These are phyloP conservation scores for Suhomyces anneliseae DNA, from an alignment of 1,139 yeast genomes.

Conservation along the genomic window DNA sequence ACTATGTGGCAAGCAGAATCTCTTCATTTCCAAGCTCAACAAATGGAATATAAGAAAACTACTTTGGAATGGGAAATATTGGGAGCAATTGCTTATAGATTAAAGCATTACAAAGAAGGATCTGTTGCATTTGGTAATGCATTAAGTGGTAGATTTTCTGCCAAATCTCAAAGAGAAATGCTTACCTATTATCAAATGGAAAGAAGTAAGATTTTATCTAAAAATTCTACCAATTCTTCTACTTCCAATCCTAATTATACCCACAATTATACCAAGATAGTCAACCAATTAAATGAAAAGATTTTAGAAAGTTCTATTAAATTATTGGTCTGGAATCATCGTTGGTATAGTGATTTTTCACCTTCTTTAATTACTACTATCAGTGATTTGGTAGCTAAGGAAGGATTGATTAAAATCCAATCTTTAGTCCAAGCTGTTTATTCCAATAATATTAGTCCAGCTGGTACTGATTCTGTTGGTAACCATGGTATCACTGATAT, in stretches of 20 bases:
- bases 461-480: slow-evolving; percentile 27
- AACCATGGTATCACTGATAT: slow-evolving; percentile 61
- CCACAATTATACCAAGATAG: slow-evolving; percentile 40
- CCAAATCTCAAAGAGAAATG: slow-evolving; percentile 75
- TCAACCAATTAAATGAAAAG: slow-evolving; percentile 54
- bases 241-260: slow-evolving; percentile 17
- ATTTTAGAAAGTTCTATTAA: slow-evolving; percentile 73
- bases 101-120: slow-evolving; percentile 79
- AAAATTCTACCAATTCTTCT: slow-evolving; percentile 26
- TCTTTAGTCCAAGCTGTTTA: slow-evolving; percentile 76
- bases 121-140: slow-evolving; percentile 82
- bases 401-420: slow-evolving; percentile 75
- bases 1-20: slow-evolving; percentile 90
- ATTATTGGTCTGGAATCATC: slow-evolving; percentile 89
- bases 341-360: slow-evolving; percentile 94
- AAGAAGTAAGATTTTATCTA: slow-evolving; percentile 35
- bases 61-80: slow-evolving; percentile 93
- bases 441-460: slow-evolving; percentile 24
- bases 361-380: slow-evolving; percentile 60
- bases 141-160: slow-evolving; percentile 73
- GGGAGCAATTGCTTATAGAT: slow-evolving; percentile 77
- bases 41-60: slow-evolving; percentile 71
- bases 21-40: slow-evolving; percentile 63
- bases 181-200: slow-evolving; percentile 62
- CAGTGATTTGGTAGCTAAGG: slow-evolving; percentile 64